Evolutionary conservation across 768 basidiomycete genomes (phyloP).

Genomic region (Scleroderma bovista): DNA sequence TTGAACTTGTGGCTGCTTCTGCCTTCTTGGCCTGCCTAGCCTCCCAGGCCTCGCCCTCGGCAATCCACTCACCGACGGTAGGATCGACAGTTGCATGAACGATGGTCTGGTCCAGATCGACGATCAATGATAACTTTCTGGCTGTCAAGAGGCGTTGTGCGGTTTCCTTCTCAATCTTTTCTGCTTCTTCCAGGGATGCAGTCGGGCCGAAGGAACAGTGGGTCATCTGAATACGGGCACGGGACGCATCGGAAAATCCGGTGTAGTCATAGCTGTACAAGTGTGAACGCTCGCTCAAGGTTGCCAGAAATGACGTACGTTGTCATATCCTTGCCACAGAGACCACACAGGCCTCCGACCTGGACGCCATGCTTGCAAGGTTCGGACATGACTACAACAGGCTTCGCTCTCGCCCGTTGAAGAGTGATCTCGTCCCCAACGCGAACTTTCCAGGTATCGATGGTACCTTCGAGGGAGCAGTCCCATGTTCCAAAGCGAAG

Average conservation of each 20-base stretch:
- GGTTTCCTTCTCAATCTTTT: conserved; percentile 79
- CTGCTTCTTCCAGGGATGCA: conserved; percentile 89
- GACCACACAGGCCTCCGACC: conserved; percentile 83
- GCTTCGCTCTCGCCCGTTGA: conserved; percentile 51
- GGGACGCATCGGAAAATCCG: conserved; percentile 79
- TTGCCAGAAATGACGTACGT: conserved; percentile 44
- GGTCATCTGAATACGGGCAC: conserved; percentile 90
- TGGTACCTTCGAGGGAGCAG: conserved; percentile 71
- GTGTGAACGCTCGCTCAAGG: conserved; percentile 6
- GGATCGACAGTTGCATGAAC: conserved; percentile 99
- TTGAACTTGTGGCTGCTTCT: conserved; percentile 26
- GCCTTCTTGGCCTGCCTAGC: conserved; percentile 44
- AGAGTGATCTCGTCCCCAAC: conserved; percentile 59
- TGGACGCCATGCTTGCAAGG: conserved; percentile 98
- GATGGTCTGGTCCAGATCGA: conserved; percentile 98
- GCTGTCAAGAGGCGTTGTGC: conserved; percentile 70
- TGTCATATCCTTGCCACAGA: conserved; percentile 96
- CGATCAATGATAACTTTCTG: conserved; percentile 87
- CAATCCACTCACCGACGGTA: conserved; percentile 96
- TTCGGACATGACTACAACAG: conserved; percentile 67
- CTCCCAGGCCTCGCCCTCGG: conserved; percentile 80
- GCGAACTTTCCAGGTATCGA: conserved; percentile 67
- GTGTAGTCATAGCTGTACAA: conserved; percentile 69
- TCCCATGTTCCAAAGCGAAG: conserved; percentile 90
- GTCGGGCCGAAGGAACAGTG: conserved; percentile 89